Conservation (phyloP, 2,329 filamentous ascomycete genomes). For the Cladosporium sp. region DNA sequence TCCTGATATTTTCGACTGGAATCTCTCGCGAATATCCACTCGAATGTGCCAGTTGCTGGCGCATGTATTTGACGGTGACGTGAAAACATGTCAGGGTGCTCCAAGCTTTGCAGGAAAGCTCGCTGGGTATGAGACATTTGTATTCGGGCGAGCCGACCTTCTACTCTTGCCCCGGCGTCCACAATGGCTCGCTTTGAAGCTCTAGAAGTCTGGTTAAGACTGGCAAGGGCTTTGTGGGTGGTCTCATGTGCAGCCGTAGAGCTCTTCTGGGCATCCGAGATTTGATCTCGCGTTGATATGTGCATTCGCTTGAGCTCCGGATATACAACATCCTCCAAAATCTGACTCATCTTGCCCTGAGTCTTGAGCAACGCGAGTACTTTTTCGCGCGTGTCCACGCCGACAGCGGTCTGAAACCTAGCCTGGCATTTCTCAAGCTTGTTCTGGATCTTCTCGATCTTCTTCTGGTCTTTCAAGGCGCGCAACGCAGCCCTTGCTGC, state of each 20-base stretch:
- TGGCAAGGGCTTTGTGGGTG: too few species aligned
- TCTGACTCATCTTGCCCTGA: neutral
- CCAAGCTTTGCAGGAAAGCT: too few species aligned
- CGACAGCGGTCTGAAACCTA: neutral
- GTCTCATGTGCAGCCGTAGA: too few species aligned
- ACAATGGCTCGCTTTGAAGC: too few species aligned
- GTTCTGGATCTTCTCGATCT: slow-evolving; percentile 3
- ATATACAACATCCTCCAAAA: neutral
- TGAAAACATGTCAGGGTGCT: too few species aligned
- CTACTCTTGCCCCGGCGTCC: too few species aligned
- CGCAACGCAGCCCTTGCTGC: neutral
- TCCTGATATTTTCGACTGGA: neutral
- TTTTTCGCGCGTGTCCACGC: neutral
- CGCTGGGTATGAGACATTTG: too few species aligned
- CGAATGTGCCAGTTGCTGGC: neutral
- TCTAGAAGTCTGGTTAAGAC: too few species aligned
- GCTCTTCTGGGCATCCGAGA: too few species aligned
- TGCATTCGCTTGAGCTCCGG: neutral
- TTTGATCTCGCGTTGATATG: too few species aligned
- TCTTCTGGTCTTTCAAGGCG: neutral
- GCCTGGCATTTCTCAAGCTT: neutral
- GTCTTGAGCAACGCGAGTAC: neutral
- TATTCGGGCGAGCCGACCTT: too few species aligned
- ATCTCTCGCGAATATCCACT: slow-evolving; percentile 6
- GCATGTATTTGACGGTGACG: neutral